Percentiles rank a stretch among this genome's conserved stretches.
These are phyloP conservation scores for Globomyces sp. DNA, from an alignment of 371 early-diverging fungal species.

Conservation along the genomic window DNA sequence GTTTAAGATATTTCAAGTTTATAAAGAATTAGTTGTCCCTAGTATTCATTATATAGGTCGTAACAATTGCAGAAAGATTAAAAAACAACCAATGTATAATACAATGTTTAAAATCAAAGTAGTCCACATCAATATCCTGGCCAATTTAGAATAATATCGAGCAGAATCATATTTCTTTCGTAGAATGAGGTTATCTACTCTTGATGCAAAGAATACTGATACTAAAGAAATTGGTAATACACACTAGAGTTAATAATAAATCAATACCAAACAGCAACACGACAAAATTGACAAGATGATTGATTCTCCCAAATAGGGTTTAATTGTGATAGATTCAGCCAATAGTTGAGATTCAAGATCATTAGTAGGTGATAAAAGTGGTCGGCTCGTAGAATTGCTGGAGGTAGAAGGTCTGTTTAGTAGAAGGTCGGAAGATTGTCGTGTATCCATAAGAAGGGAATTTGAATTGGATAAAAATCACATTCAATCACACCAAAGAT, in stretches of 20 bases:
- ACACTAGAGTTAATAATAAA: not conserved
- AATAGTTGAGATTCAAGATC: too few relatives aligned
- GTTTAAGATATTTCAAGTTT: not conserved
- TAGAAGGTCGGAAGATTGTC: too few relatives aligned
- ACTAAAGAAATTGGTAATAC: conserved; percentile 9
- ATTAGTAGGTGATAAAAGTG: too few relatives aligned
- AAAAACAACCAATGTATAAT: not conserved
- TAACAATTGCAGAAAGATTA: not conserved
- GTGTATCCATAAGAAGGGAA: too few relatives aligned
- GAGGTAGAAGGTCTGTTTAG: too few relatives aligned
- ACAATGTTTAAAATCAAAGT: not conserved
- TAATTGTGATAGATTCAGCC: not conserved
- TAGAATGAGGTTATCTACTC: not conserved
- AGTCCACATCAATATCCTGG: not conserved
- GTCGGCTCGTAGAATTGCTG: too few relatives aligned
- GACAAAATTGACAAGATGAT: not conserved
- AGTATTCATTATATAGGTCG: conserved; percentile 2
- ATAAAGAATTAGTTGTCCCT: not conserved
- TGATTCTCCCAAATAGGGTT: conserved; percentile 12
- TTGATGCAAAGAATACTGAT: conserved; percentile 6
- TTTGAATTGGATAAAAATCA: too few relatives aligned
- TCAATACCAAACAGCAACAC: conserved; percentile 11
- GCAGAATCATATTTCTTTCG: not conserved
- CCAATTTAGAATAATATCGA: not conserved
- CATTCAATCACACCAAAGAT: too few relatives aligned